Base-by-base conservation (phyloP, 2,329 filamentous ascomycete species). In the Sclerotinia minor region DNA sequence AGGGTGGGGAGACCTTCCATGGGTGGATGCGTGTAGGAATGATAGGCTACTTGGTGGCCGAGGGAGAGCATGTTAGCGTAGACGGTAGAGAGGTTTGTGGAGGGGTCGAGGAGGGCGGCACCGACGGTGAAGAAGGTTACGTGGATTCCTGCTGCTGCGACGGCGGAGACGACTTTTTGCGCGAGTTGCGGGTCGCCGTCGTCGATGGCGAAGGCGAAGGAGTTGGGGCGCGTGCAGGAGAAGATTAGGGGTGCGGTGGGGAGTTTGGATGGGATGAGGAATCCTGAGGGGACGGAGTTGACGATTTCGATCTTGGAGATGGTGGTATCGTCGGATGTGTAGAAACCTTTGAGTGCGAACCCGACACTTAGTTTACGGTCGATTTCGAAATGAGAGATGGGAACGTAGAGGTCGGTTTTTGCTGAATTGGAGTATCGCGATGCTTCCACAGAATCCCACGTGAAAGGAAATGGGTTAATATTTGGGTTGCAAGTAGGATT, bases 91-190 rank as follows among this genome's bases (percentile, higher is more conserved):
- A 91, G 82, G 73, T 89, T 89, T 26, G 85, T 88, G 26, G 80
- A 78, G 3, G 75, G 69, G 74, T 90, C 86, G 21, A 85, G 79
- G 0, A 91, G 81, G 1, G 87, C 86, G 1, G 83, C 82, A 13
- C 88, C 88, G 54, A 91, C 87, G 47, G 87, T 89, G 79, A 91
- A 91, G 77, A 91, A 91, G 1, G 89, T 91, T 3, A 89, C 88
- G 71, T 86, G 83, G 72, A 91, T 87, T 66, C 80, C 77, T 64
- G 87, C 88, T 26, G 85, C 83, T 26, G 85, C 82, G 72, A 91
- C 80, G 65, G 88, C 86, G 52, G 83, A 78, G 79, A 89, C 84
- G 26, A 90, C 85, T 70, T 84, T 78, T 77, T 87, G 82, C 1
- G 87, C 87, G 67, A 84, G 82, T 45, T 79, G 74, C 58, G 88